Evolutionary conservation across 176 grass and related monocot genomes (phyloP).

Genomic region (Oryza longistaminata): DNA sequence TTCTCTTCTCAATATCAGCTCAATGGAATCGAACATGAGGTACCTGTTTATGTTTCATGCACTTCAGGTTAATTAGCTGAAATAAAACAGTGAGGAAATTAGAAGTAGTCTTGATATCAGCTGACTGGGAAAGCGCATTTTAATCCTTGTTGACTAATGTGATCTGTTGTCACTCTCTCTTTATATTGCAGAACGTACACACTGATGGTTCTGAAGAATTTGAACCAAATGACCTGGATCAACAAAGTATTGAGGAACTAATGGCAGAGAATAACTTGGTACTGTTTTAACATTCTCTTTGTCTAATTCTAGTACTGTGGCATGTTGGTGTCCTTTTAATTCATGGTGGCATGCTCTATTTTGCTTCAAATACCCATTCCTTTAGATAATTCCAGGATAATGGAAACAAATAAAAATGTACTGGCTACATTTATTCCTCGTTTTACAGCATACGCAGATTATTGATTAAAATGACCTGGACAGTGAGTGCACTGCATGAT

Average conservation of each 20-base stretch:
- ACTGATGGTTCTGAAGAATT: conserved; percentile 47
- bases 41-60: conserved; percentile 25
- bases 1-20: conserved; percentile 65
- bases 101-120: not conserved
- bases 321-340: not conserved
- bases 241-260: conserved; percentile 65
- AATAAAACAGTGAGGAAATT: not conserved
- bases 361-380: not conserved
- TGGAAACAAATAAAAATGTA: not conserved
- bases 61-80: not conserved
- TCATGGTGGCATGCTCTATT: not conserved
- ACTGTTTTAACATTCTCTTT: conserved; percentile 20
- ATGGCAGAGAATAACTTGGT: conserved; percentile 80
- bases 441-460: conserved; percentile 70
- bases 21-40: conserved; percentile 49
- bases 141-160: not conserved
- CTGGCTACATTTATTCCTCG: not conserved
- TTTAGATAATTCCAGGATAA: not conserved
- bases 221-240: conserved; percentile 60
- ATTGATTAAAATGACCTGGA: conserved; percentile 63
- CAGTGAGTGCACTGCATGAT: conserved; percentile 56
- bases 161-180: conserved; percentile 12
- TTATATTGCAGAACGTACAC: conserved; percentile 37
- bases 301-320: not conserved
- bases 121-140: not conserved